Base-by-base conservation (phyloP, 129 eudicot species). In the Tagetes erecta region DNA sequence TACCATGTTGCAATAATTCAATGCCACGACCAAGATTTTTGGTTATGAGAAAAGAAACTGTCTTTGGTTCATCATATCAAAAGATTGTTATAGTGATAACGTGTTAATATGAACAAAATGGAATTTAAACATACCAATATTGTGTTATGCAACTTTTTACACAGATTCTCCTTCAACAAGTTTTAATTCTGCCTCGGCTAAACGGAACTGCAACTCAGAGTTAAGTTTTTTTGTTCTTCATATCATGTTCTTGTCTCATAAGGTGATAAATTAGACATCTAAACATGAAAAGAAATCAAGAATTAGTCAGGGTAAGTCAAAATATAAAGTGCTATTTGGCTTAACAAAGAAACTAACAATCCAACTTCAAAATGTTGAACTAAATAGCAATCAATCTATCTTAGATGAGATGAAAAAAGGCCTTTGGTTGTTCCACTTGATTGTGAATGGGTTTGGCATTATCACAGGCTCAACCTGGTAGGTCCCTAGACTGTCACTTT, bases 391-490 rank as follows among this genome's bases (percentile, higher is more conserved):
- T 20, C 27, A 20, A 20, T 20, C 27, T 20, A 67, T 78, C 87
- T 36, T 79, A 34, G 14, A 52, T 88, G 27, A 20, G 27, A 20
- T 64, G 77, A 76, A 39, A 80, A 85, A 46, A 97, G 91, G 66
- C 96, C 99, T 60, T 75, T 94, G 72, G 97, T 94, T 80, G 91
- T 91, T 80, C 97, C 99, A 53, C 89, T 94, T 76, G 99, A 94
- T 60, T 94, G 96, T 81, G 99, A 94, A 87, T 94, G 97, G 99
- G 84, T 94, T 76, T 94, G 99, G 97, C 99, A 94, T 59, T 91
- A 94, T 78, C 99, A 94, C 81, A 80, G 97, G 83, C 99, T 94
- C 72, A 94, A 94, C 72, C 99, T 97, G 31, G 97, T 94, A 94
- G 45, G 88, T 62, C 62, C 69, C 68, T 68, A 5, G 8, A 42